Conservation (phyloP, 2,329 filamentous ascomycete genomes). For the Ophiosphaerella narmari region DNA sequence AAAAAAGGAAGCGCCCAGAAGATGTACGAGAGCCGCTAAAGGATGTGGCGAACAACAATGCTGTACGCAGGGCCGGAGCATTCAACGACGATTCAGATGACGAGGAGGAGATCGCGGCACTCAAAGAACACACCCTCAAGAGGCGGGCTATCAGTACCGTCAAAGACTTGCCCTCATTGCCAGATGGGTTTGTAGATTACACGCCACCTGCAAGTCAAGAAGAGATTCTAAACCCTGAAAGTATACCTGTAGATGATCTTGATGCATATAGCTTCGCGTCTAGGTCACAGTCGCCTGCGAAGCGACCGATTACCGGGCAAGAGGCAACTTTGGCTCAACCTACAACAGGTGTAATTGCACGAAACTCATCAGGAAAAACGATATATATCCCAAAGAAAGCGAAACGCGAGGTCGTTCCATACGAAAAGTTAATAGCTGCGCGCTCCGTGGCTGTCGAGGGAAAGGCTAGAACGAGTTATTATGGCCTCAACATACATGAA, state of each 20-base stretch:
- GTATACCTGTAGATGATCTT: slow-evolving; percentile 34
- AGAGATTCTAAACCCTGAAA: slow-evolving; percentile 32
- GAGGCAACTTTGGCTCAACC: slow-evolving; percentile 22
- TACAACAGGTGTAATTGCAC: slow-evolving; percentile 27
- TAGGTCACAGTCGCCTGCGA: slow-evolving; percentile 28
- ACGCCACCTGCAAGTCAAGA: slow-evolving; percentile 44
- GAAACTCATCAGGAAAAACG: slow-evolving; percentile 62
- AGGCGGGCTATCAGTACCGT: slow-evolving; percentile 37
- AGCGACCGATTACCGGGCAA: slow-evolving; percentile 15
- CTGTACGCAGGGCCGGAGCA: slow-evolving; percentile 40
- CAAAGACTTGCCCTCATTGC: slow-evolving; percentile 29
- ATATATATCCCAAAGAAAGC: slow-evolving; percentile 62
- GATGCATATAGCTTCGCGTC: slow-evolving; percentile 35
- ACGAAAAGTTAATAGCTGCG: slow-evolving; percentile 69
- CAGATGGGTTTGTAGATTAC: slow-evolving; percentile 30
- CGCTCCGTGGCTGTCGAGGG: slow-evolving; percentile 67
- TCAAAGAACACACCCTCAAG: slow-evolving; percentile 46
- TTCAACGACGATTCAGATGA: slow-evolving; percentile 49
- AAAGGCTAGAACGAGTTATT: slow-evolving; percentile 76
- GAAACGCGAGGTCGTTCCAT: slow-evolving; percentile 55
- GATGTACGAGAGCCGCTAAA: slow-evolving; percentile 37
- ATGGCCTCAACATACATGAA: slow-evolving; percentile 88
- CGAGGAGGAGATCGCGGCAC: slow-evolving; percentile 47
- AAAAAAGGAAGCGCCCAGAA: slow-evolving; percentile 45
- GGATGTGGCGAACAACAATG: slow-evolving; percentile 40